These are phyloP conservation scores for Ceratocystis smalleyi DNA, from an alignment of 2,329 filamentous ascomycete genomes.

Conservation along the genomic window DNA sequence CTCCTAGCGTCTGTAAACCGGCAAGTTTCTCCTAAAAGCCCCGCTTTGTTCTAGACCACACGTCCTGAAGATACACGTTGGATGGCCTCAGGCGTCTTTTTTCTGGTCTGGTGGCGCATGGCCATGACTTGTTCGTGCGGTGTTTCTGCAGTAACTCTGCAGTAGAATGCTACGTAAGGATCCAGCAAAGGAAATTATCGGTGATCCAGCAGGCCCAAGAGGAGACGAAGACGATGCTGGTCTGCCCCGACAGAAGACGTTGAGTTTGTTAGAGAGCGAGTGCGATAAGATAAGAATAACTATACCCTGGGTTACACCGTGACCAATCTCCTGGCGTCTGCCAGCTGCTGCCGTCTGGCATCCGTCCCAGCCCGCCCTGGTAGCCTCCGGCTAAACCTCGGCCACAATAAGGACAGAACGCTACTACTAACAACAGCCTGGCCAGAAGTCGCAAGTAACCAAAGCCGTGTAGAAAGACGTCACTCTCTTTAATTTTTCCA, in stretches of 20 bases:
- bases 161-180: background rate
- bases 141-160: background rate
- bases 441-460: conserved; percentile 5
- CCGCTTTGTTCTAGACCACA: conserved; percentile 12
- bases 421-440: conserved; percentile 9
- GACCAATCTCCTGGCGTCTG: too few relatives aligned
- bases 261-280: background rate
- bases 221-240: background rate
- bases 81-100: background rate
- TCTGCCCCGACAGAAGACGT: background rate
- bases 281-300: background rate
- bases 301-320: too few relatives aligned
- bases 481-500: conserved; percentile 7
- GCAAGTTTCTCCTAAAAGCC: background rate
- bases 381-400: conserved; percentile 4
- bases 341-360: background rate
- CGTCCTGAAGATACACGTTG: background rate
- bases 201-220: background rate
- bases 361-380: background rate
- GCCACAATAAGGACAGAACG: conserved; percentile 1
- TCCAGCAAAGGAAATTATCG: background rate
- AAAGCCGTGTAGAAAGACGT: conserved; percentile 7
- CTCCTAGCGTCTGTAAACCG: background rate
- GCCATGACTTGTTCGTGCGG: too few relatives aligned
- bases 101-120: background rate